Conservation (phyloP, 2,329 filamentous ascomycete species). For the Pseudopithomyces maydicus region DNA sequence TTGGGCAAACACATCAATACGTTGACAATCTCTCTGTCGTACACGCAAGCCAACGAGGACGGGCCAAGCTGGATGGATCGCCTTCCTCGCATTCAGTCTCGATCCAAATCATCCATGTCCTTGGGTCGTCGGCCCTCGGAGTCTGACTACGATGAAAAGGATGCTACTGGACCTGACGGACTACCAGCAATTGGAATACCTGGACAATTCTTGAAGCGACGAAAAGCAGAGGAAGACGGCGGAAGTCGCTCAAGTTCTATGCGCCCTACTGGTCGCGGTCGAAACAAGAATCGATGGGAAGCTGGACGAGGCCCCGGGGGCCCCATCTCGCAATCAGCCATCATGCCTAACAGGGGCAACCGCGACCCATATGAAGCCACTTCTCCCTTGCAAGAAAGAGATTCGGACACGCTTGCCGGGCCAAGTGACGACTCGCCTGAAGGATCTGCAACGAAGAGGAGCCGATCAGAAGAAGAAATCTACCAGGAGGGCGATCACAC, state of each 20-base stretch:
- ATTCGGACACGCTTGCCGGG: slow-evolving; percentile 51
- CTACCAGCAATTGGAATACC: slow-evolving; percentile 74
- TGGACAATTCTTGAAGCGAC: slow-evolving; percentile 78
- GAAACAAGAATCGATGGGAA: slow-evolving; percentile 67
- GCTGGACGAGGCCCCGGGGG: slow-evolving; percentile 78
- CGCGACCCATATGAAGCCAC: slow-evolving; percentile 38
- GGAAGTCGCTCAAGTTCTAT: slow-evolving; percentile 62
- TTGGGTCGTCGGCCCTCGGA: slow-evolving; percentile 63
- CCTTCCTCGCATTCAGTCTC: slow-evolving; percentile 79
- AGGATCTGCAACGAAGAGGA: slow-evolving; percentile 33
- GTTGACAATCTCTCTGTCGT: slow-evolving; percentile 91
- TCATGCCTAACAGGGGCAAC: slow-evolving; percentile 65
- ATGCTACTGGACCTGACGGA: slow-evolving; percentile 67
- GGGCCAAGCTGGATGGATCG: slow-evolving; percentile 95
- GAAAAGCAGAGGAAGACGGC: slow-evolving; percentile 71
- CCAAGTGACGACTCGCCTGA: slow-evolving; percentile 48
- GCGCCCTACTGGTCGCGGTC: slow-evolving; percentile 56
- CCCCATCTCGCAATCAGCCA: slow-evolving; percentile 87
- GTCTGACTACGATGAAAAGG: slow-evolving; percentile 63
- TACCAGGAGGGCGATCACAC: slow-evolving; percentile 82
- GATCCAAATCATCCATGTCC: slow-evolving; percentile 81
- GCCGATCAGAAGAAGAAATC: slow-evolving; percentile 61
- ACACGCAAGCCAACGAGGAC: slow-evolving; percentile 87
- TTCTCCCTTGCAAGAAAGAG: slow-evolving; percentile 44
- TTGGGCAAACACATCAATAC: slow-evolving; percentile 98